A percentile compares a stretch with the other conserved stretches of the same genome.
These are phyloP conservation scores for Claviceps sorghi DNA, from an alignment of 2,329 filamentous ascomycete genomes.

Conservation along the genomic window DNA sequence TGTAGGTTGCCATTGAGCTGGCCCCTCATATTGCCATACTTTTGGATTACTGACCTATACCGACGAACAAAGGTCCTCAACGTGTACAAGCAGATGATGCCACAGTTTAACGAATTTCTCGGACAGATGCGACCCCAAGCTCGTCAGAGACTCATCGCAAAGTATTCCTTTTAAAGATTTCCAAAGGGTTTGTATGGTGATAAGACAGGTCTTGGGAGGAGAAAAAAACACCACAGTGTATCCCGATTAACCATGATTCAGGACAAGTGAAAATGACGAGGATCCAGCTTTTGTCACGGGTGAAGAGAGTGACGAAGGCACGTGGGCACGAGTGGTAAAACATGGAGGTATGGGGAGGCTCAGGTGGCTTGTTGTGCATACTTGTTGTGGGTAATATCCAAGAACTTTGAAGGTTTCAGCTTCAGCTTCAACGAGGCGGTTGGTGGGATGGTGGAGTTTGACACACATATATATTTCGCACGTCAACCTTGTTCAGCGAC, in stretches of 20 bases:
- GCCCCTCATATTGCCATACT: neutral
- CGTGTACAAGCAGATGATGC: constrained; percentile 44
- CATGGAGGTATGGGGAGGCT: neutral
- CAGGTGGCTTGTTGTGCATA: neutral
- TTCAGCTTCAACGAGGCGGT: neutral
- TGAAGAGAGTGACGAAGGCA: neutral
- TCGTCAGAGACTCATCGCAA: constrained; percentile 31
- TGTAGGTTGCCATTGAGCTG: constrained; percentile 34
- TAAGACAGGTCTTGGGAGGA: neutral
- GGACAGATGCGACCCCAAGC: constrained; percentile 34
- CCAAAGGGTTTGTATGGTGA: neutral
- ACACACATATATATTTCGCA: neutral
- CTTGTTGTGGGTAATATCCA: constrained; percentile 2
- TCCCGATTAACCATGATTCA: neutral
- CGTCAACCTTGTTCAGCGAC: neutral
- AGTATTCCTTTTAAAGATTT: constrained; percentile 28
- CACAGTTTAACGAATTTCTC: constrained; percentile 42
- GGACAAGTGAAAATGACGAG: neutral
- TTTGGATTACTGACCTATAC: neutral
- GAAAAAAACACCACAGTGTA: neutral
- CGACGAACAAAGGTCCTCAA: constrained; percentile 30
- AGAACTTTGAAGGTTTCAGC: neutral
- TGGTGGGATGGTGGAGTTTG: neutral
- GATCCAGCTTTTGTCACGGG: neutral
- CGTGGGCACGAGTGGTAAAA: neutral